Conservation (phyloP, 1,284 basidiomycete species). For the Microbotryum lychnidis-dioicae region DNA sequence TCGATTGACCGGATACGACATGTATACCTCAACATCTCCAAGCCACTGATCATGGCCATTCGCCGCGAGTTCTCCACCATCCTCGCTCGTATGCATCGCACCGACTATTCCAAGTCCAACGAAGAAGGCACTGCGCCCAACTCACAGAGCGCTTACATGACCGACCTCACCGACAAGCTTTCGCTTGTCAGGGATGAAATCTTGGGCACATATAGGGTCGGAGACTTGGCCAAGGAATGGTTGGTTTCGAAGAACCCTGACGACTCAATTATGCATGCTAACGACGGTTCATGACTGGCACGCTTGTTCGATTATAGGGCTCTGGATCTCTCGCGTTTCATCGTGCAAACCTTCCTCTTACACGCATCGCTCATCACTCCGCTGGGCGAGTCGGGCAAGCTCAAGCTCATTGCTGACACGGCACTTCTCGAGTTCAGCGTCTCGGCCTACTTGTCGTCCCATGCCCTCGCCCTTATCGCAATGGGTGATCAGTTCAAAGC, state of each 20-base stretch:
- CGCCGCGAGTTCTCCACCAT: slow-evolving; percentile 68
- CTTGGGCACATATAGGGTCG: slow-evolving; percentile 59
- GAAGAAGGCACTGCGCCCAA: slow-evolving; percentile 55
- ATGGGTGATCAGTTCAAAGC: slow-evolving; percentile 35
- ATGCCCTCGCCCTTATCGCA: slow-evolving; percentile 25
- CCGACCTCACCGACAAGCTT: slow-evolving; percentile 78
- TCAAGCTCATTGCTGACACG: slow-evolving; percentile 90
- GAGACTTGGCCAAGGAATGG: slow-evolving; percentile 64
- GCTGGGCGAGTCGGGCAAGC: slow-evolving; percentile 76
- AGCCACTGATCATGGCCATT: slow-evolving; percentile 63
- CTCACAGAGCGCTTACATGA: slow-evolving; percentile 72
- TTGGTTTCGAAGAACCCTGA: slow-evolving; percentile 39
- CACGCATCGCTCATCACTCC: slow-evolving; percentile 82
- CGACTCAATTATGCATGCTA: not conserved
- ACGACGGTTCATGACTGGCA: not conserved
- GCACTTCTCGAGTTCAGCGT: slow-evolving; percentile 82
- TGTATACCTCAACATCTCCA: slow-evolving; percentile 56
- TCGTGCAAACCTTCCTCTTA: slow-evolving; percentile 73
- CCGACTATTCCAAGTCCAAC: slow-evolving; percentile 64
- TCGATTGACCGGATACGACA: slow-evolving; percentile 55
- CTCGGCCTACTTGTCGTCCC: slow-evolving; percentile 33
- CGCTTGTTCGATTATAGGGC: slow-evolving; percentile 17
- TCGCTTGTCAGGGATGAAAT: slow-evolving; percentile 68
- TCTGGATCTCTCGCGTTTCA: slow-evolving; percentile 37
- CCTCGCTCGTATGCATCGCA: slow-evolving; percentile 68